Conservation (phyloP, 1,284 basidiomycete genomes). For the Tilletia horrida region DNA sequence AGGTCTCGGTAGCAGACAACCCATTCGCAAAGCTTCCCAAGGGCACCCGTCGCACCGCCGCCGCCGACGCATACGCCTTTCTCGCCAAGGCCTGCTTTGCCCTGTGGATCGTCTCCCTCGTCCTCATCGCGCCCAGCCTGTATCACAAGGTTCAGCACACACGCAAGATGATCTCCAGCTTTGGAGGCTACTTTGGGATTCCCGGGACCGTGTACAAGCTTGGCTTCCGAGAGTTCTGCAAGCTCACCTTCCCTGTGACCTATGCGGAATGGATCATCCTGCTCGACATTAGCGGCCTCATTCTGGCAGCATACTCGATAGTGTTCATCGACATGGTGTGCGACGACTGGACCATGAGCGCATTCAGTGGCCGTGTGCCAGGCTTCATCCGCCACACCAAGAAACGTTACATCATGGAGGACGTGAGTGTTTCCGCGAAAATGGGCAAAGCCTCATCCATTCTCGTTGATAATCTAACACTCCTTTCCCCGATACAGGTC, state of each 20-base stretch:
- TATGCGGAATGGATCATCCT: background rate
- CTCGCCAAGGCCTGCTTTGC: background rate
- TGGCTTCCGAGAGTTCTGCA: slow-evolving; percentile 5
- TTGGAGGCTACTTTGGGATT: slow-evolving; percentile 9
- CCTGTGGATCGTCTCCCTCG: slow-evolving; percentile 1
- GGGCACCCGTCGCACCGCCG: background rate
- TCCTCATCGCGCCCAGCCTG: slow-evolving; percentile 8
- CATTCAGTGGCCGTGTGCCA: slow-evolving; percentile 12
- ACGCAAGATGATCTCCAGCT: background rate
- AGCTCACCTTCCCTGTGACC: background rate
- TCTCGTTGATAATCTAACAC: background rate
- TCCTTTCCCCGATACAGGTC: background rate
- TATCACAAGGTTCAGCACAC: slow-evolving; percentile 11
- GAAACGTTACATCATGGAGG: slow-evolving; percentile 11
- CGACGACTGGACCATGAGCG: slow-evolving; percentile 15
- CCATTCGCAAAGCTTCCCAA: slow-evolving; percentile 9
- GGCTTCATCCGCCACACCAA: slow-evolving; percentile 15
- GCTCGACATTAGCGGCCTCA: slow-evolving; percentile 5
- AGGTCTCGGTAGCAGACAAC: background rate
- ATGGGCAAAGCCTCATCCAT: background rate
- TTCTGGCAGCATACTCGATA: slow-evolving; percentile 3
- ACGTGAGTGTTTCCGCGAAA: background rate
- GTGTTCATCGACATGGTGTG: slow-evolving; percentile 18
- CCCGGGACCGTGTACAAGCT: slow-evolving; percentile 2
- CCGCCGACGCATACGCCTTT: slow-evolving; percentile 8